Base-by-base conservation (phyloP, 176 grass and related monocot genomes). In the Musa schizocarpa region DNA sequence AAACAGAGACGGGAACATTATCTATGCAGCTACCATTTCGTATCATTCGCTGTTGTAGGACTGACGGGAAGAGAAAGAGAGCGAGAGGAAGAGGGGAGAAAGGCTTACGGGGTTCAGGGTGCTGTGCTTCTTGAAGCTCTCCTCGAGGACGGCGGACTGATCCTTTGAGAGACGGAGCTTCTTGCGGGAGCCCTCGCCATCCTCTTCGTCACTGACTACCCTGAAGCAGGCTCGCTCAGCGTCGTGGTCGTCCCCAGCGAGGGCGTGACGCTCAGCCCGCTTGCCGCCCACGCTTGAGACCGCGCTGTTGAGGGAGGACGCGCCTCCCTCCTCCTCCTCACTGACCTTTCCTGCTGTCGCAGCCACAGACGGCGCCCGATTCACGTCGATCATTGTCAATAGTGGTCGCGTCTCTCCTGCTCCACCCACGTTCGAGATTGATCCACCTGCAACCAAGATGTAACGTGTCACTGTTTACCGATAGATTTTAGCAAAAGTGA, bases 91-190 rank as follows among this genome's bases (percentile, higher is more conserved):
- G 34, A 43, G 34, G 34, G 34, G 10, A 17, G 69, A 22, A 9
- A 9, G 49, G 12, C 67, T 79, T 86, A 92, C 89, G 26, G 86
- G 89, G 63, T 88, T 86, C 11, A 92, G 89, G 0, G 86, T 88
- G 73, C 53, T 79, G 14, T 92, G 86, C 78, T 92, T 83, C 84
- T 88, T 92, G 78, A 92, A 92, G 82, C 77, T 88, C 52, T 86
- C 86, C 54, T 92, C 89, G 55, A 92, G 86, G 55, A 88, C 83
- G 21, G 82, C 76, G 0, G 89, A 80, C 61, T 91, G 89, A n/a
- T 91, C 85, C 83, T 88, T 91, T 16, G 85, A 85, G 69, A 91
- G 86, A 0, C 83, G 83, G 16, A 92, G 78, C 53, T 92, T 92
- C 83, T 92, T 92, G 57, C 87, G 85, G 52, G 82, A 78, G 23